Evolutionary conservation across 139 green algal genomes (phyloP).

Genomic region (Chlorella sp.): DNA sequence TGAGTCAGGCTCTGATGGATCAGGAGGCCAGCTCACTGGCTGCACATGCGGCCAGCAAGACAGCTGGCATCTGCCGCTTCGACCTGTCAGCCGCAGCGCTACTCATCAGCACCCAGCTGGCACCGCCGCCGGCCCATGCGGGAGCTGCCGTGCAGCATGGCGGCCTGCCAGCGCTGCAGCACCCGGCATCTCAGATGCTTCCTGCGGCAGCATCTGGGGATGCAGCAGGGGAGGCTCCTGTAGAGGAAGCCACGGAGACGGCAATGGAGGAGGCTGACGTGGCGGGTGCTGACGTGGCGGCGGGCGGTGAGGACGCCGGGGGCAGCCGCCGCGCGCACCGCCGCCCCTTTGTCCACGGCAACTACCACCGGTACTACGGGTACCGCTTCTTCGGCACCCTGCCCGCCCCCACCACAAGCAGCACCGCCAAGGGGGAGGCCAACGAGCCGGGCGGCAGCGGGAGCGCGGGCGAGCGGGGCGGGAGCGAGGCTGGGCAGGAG

Average conservation of each 20-base stretch:
- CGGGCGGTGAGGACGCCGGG: not conserved
- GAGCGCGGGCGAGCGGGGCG: too few species aligned
- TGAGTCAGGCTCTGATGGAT: conserved; percentile 1
- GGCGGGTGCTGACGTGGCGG: not conserved
- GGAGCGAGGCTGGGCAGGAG: not conserved
- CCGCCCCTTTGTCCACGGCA: conserved; percentile 71
- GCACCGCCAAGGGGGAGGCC: not conserved
- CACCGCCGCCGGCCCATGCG: not conserved
- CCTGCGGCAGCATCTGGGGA: not conserved
- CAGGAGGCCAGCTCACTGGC: not conserved
- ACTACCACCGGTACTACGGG: conserved; percentile 91
- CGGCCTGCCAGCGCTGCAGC: not conserved
- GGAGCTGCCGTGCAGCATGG: not conserved
- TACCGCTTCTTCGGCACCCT: conserved; percentile 60
- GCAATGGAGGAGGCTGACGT: not conserved
- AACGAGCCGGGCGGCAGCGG: too few species aligned
- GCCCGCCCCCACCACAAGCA: not conserved
- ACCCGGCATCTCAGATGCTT: not conserved
- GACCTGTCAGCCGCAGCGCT: conserved; percentile 17
- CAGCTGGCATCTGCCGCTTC: conserved; percentile 11
- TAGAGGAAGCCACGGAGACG: conserved; percentile 4
- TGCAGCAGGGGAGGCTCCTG: not conserved
- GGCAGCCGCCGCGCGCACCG: conserved; percentile 4
- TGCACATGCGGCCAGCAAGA: not conserved
- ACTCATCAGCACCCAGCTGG: conserved; percentile 13